These are phyloP conservation scores for Effrenium voratum DNA, from an alignment of 73 alveolate species.

Conservation along the genomic window DNA sequence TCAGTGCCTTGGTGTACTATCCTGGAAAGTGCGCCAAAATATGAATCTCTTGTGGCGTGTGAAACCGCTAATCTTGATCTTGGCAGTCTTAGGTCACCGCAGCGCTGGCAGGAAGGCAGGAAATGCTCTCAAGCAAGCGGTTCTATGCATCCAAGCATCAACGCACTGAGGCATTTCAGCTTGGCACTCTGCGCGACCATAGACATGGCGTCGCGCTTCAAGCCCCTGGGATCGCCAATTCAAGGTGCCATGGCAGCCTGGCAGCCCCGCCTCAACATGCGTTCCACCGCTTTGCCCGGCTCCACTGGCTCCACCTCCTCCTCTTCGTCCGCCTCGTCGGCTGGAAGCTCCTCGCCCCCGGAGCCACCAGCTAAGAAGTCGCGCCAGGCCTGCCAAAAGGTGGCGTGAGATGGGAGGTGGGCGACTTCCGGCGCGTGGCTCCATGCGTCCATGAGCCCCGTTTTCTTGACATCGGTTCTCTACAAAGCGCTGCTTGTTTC, in stretches of 20 bases:
- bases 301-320: slow-evolving; percentile 21
- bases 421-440: no score
- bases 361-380: background rate
- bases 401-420: no score
- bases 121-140: no score
- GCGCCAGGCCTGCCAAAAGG: slow-evolving; percentile 41
- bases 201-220: slow-evolving; percentile 32
- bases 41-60: no score
- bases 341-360: background rate
- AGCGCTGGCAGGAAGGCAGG: no score
- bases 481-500: no score
- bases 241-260: background rate
- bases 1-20: no score
- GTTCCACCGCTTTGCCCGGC: slow-evolving; percentile 85
- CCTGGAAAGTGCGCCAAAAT: no score
- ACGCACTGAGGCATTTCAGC: slow-evolving; percentile 54
- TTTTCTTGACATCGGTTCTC: no score
- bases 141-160: slow-evolving; percentile 50
- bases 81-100: no score
- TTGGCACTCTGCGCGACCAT: slow-evolving; percentile 78
- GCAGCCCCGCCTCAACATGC: slow-evolving; percentile 56
- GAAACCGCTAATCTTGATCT: no score
- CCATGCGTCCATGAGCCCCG: no score
- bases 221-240: background rate
- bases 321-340: background rate